Evolutionary conservation across 2,329 filamentous ascomycete genomes (phyloP).

Genomic region (Septoria petroselini): DNA sequence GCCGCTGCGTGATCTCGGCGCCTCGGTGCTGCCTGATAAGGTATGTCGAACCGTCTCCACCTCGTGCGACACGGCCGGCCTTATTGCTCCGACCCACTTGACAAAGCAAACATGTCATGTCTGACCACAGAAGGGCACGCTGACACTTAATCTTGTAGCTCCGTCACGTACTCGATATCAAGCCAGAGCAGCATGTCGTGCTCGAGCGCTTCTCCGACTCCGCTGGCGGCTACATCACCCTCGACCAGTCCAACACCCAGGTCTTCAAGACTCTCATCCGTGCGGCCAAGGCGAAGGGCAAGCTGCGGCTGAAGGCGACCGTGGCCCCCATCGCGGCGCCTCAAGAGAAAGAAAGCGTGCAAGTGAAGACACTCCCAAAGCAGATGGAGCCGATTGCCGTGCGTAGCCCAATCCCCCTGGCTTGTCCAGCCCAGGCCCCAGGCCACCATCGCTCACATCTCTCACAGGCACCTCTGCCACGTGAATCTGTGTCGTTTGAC

Average conservation of each 20-base stretch:
- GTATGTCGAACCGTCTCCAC: constrained; percentile 53
- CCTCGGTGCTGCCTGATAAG: constrained; percentile 72
- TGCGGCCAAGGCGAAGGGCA: constrained; percentile 95
- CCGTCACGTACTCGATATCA: constrained; percentile 64
- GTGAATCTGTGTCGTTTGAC: constrained; percentile 32
- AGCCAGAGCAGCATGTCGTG: constrained; percentile 58
- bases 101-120: constrained; percentile 3
- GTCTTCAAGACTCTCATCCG: constrained; percentile 97
- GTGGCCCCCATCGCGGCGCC: constrained; percentile 28
- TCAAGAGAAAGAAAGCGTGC: constrained; percentile 21
- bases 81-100: neutral
- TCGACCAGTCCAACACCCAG: constrained; percentile 71
- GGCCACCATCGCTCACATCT: constrained; percentile 20
- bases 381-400: constrained; percentile 22
- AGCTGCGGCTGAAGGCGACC: constrained; percentile 73
- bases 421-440: neutral
- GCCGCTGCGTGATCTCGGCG: constrained; percentile 77
- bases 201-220: constrained; percentile 97
- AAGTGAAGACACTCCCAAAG: constrained; percentile 22
- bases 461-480: constrained; percentile 22
- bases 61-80: constrained; percentile 1
- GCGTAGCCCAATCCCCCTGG: constrained; percentile 12
- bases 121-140: constrained; percentile 7
- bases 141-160: constrained; percentile 54
- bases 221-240: constrained; percentile 71